These are phyloP conservation scores for Phaeolepiota aurea DNA, from an alignment of 768 basidiomycete species.

Conservation along the genomic window DNA sequence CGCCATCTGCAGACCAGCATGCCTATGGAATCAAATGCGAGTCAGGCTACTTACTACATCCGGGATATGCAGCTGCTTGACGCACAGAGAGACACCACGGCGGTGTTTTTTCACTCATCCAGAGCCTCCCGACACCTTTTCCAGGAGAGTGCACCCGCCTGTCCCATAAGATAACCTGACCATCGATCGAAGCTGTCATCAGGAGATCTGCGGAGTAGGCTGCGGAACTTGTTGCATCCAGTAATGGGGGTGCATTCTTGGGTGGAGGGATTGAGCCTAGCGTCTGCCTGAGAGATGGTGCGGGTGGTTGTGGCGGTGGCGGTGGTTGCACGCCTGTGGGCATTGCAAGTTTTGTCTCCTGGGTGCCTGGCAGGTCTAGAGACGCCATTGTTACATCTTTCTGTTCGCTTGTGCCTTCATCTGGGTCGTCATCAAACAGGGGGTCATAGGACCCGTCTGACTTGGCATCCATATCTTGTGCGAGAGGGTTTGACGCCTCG, in stretches of 20 bases:
- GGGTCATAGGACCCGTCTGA: constrained; percentile 84
- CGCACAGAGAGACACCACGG: constrained; percentile 94
- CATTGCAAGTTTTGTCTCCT: constrained; percentile 14
- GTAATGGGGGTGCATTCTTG: constrained; percentile 68
- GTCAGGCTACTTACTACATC: too few species aligned
- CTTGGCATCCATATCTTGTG: constrained; percentile 46
- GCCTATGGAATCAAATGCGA: too few species aligned
- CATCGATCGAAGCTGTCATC: constrained; percentile 87
- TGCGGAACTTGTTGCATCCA: constrained; percentile 52
- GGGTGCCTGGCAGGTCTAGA: constrained; percentile 3
- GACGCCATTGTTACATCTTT: constrained; percentile 1
- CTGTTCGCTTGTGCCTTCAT: constrained; percentile 42
- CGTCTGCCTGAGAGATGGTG: constrained; percentile 13
- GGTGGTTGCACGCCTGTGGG: constrained; percentile 11
- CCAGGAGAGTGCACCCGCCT: constrained; percentile 58
- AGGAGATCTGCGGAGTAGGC: constrained; percentile 75
- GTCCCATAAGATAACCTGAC: constrained; percentile 91
- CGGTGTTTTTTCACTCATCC: constrained; percentile 87
- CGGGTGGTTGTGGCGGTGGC: constrained; percentile 11
- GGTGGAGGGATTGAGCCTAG: constrained; percentile 41
- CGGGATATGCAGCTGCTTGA: too few species aligned
- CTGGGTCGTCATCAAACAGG: constrained; percentile 82
- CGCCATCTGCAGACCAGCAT: constrained; percentile 88
- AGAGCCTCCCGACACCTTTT: constrained; percentile 72
- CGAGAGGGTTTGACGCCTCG: background rate